These are phyloP conservation scores for Alloascoidea africana DNA, from an alignment of 805 yeast species.

Conservation along the genomic window DNA sequence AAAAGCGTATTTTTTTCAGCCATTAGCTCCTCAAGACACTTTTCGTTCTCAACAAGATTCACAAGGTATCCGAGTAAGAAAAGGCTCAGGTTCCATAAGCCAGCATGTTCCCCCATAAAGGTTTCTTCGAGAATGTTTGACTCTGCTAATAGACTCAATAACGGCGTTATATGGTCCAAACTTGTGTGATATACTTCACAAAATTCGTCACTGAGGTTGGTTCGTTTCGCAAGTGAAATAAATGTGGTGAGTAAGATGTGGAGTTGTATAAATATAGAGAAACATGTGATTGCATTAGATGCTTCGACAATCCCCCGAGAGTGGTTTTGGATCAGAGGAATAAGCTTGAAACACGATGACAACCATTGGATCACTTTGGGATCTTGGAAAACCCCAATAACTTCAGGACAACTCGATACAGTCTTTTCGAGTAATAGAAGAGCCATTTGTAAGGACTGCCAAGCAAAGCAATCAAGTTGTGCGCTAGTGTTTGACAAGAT, in stretches of 20 bases:
- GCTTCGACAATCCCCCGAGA: too few relatives aligned
- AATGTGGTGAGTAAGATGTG: background rate
- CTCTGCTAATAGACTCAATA: background rate
- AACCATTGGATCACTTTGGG: too few relatives aligned
- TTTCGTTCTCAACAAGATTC: background rate
- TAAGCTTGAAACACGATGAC: too few relatives aligned
- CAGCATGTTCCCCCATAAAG: background rate
- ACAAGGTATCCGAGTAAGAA: background rate
- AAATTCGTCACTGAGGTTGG: background rate
- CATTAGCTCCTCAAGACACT: background rate
- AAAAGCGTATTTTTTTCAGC: background rate
- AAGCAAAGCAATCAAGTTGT: too few relatives aligned
- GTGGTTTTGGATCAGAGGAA: too few relatives aligned
- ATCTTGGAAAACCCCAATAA: too few relatives aligned
- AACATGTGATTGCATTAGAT: background rate
- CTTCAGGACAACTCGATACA: background rate
- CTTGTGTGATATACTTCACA: background rate
- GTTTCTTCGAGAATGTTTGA: background rate
- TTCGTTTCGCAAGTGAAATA: background rate
- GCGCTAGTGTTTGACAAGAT: too few relatives aligned
- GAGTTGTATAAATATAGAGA: background rate
- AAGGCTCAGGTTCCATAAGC: conserved; percentile 1
- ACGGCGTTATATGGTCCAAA: background rate
- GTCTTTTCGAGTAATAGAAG: background rate
- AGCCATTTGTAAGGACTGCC: background rate